Conservation (phyloP, 108 stramenopile genomes). For the Aurantiochytrium sp. region DNA sequence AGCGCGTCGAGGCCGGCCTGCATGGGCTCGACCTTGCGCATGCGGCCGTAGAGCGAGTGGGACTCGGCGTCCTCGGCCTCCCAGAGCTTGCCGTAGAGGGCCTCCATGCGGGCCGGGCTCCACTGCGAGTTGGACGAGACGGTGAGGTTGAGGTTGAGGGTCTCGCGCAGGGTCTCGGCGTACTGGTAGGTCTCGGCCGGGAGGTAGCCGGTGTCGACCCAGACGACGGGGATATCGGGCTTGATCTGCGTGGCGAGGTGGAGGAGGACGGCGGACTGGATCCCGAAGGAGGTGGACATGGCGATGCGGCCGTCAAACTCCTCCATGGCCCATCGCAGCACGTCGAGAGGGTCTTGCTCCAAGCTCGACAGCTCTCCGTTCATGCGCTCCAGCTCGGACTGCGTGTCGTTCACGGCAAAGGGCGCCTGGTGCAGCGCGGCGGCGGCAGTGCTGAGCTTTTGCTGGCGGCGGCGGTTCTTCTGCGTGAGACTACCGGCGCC, state of each 20-base stretch:
- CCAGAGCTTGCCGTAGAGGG: conserved; percentile 29
- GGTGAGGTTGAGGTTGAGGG: background rate
- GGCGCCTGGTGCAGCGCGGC: background rate
- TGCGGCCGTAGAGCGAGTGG: background rate
- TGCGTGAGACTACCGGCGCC: background rate
- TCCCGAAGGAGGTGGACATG: conserved; percentile 26
- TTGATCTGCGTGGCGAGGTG: conserved; percentile 15
- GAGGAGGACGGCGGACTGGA: background rate
- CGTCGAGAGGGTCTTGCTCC: background rate
- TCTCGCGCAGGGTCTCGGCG: background rate
- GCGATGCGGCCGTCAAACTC: conserved; percentile 22
- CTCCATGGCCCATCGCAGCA: background rate
- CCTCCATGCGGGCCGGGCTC: conserved; percentile 22
- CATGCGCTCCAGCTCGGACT: conserved; percentile 9
- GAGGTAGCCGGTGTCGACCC: conserved; percentile 31
- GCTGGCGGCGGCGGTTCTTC: background rate
- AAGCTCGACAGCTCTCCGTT: background rate
- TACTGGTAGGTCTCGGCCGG: conserved; percentile 17
- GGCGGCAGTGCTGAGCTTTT: background rate
- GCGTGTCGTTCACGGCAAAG: background rate
- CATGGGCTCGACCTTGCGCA: conserved; percentile 3
- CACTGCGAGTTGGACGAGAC: conserved; percentile 14
- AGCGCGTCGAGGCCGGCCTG: conserved; percentile 8
- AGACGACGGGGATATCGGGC: conserved; percentile 20
- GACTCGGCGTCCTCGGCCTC: conserved; percentile 15